phyloP scores from a whole-genome alignment of 2,329 filamentous ascomycete species.

The Fusarium pseudocircinatum region DNA sequence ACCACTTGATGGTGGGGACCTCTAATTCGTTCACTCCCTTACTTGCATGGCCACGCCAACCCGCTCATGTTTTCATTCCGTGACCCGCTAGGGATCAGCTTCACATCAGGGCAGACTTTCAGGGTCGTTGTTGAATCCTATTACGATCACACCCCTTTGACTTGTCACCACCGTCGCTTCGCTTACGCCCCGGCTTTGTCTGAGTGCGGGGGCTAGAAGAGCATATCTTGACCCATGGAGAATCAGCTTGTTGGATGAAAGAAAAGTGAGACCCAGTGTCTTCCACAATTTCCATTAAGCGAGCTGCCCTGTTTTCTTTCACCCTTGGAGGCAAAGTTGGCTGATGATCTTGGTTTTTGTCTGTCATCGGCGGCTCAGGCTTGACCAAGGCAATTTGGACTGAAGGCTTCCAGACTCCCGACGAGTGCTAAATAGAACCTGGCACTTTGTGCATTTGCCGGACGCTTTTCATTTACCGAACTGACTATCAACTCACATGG shows the following conservation, averaged over 20 bases:
- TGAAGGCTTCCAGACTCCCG: slow-evolving; percentile 5
- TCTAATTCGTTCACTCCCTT: background rate
- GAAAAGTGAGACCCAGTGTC: background rate
- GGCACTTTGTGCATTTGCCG: slow-evolving; percentile 4
- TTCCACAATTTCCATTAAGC: background rate
- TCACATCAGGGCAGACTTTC: background rate
- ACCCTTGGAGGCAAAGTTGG: background rate
- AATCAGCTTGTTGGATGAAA: background rate
- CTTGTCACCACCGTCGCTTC: background rate
- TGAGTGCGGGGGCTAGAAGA: slow-evolving; percentile 26
- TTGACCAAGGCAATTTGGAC: slow-evolving; percentile 6
- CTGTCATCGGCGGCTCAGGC: slow-evolving; percentile 47
- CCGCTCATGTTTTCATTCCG: background rate
- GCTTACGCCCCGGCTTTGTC: slow-evolving; percentile 4
- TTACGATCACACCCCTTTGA: background rate
- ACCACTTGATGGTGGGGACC: background rate
- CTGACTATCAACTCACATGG: slow-evolving; percentile 9
- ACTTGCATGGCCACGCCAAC: background rate
- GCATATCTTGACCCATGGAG: background rate
- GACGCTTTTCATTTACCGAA: background rate
- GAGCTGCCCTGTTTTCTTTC: slow-evolving; percentile 17
- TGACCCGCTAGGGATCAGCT: background rate
- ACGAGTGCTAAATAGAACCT: background rate
- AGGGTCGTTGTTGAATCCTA: background rate
- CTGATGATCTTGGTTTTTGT: slow-evolving; percentile 49